phyloP scores from a whole-genome alignment of 2,329 filamentous ascomycete species.

The Venturia carpophila region DNA sequence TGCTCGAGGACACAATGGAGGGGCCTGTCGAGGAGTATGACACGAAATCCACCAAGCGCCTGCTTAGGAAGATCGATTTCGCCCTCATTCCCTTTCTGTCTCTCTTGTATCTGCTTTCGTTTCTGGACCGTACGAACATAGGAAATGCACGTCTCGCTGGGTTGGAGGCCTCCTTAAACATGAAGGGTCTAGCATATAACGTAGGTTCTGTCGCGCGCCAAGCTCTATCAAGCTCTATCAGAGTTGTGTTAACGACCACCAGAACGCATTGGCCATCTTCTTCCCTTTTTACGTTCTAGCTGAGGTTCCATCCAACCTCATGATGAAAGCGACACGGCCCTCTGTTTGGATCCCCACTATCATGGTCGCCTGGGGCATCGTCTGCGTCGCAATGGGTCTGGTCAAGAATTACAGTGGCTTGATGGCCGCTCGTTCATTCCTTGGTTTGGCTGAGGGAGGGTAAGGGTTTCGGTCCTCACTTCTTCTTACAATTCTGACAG shows the following conservation, averaged over 20 bases:
- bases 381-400: constrained; percentile 18
- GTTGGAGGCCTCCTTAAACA: constrained; percentile 30
- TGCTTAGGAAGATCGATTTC: constrained; percentile 48
- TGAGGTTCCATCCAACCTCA: constrained; percentile 19
- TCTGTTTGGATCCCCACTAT: constrained; percentile 19
- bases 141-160: constrained; percentile 36
- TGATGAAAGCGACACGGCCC: constrained; percentile 19
- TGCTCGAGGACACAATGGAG: not conserved
- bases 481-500: not conserved
- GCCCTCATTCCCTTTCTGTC: constrained; percentile 53
- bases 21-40: constrained; percentile 29
- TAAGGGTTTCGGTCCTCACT: not conserved
- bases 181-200: constrained; percentile 30
- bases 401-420: constrained; percentile 19
- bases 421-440: constrained; percentile 15
- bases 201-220: constrained; percentile 22
- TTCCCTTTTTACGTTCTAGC: constrained; percentile 31
- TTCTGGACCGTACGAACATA: constrained; percentile 43
- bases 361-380: constrained; percentile 19
- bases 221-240: constrained; percentile 23
- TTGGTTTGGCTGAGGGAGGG: constrained; percentile 19
- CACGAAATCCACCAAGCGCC: constrained; percentile 38
- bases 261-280: constrained; percentile 31
- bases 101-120: constrained; percentile 44
- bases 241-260: constrained; percentile 15